Percentiles rank a stretch among this genome's conserved stretches.
Conservation (phyloP, 208 protist genomes). For the Strigomonas galati region DNA sequence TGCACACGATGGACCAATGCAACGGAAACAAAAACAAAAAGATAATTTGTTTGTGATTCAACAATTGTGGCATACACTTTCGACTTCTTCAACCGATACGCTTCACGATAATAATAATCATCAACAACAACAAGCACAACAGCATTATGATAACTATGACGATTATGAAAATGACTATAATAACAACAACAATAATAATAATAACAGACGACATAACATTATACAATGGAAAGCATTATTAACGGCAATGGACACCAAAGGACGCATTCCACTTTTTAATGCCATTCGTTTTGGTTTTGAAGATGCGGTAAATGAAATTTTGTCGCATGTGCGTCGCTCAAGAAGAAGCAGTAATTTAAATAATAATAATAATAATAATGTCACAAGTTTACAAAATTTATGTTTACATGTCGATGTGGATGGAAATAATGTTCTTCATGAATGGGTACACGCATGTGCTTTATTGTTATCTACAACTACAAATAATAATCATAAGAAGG, state of each 20-base stretch:
- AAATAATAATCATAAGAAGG: no score
- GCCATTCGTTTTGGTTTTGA: neutral
- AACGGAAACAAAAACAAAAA: neutral
- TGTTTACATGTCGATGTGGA: neutral
- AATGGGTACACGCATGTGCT: neutral
- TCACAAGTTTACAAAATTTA: neutral
- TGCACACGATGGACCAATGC: no score
- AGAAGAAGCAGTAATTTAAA: neutral
- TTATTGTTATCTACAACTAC: neutral
- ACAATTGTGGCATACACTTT: neutral
- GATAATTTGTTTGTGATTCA: neutral
- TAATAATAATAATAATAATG: conserved; percentile 12
- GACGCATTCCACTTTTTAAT: neutral
- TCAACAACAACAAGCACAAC: no score
- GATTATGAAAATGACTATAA: neutral
- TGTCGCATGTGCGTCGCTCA: neutral
- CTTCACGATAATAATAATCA: no score
- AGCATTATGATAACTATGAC: neutral
- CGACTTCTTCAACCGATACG: no score
- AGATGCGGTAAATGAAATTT: neutral
- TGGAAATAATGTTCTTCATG: neutral
- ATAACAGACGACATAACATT: no score
- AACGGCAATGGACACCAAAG: neutral
- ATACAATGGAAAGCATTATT: neutral
- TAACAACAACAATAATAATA: conserved; percentile 12